A percentile compares a stretch with the other conserved stretches of the same genome.
Conservation (phyloP, 148 eudicot genomes). For the Vaccinium myrtillus region DNA sequence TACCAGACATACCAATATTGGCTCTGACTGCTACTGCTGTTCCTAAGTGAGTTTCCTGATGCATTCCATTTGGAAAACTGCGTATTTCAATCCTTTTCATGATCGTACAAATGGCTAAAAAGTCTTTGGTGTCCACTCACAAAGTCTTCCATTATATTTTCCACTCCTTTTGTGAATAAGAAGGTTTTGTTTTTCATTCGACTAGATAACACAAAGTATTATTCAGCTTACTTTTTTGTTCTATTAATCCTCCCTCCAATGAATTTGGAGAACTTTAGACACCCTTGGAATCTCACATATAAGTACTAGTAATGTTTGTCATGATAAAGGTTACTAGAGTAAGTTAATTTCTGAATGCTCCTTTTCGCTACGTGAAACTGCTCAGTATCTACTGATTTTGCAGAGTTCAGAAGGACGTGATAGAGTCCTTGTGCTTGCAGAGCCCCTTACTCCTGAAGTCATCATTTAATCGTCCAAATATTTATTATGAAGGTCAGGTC, state of each 20-base stretch:
- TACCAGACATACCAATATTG: conserved; percentile 76
- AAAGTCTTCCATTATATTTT: background rate
- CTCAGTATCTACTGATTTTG: conserved; percentile 19
- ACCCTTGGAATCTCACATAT: background rate
- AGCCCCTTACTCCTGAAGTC: conserved; percentile 78
- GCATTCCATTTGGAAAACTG: background rate
- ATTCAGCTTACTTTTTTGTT: background rate
- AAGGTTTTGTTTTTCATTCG: background rate
- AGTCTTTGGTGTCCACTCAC: background rate
- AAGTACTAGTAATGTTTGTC: background rate
- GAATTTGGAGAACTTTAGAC: background rate
- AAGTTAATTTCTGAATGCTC: background rate
- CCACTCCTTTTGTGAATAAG: background rate
- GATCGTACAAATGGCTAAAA: background rate
- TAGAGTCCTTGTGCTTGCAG: conserved; percentile 60
- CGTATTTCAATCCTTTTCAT: conserved; percentile 3
- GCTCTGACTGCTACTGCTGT: conserved; percentile 99
- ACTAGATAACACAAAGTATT: background rate
- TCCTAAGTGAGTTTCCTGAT: conserved; percentile 69
- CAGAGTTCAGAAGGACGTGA: conserved; percentile 94
- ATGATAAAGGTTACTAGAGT: background rate
- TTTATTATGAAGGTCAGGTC: conserved; percentile 78
- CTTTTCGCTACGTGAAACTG: background rate
- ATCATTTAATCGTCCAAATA: conserved; percentile 93
- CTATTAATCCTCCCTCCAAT: background rate